phyloP scores from a whole-genome alignment of 169 alveolate species.

The Eimeria sp. region DNA sequence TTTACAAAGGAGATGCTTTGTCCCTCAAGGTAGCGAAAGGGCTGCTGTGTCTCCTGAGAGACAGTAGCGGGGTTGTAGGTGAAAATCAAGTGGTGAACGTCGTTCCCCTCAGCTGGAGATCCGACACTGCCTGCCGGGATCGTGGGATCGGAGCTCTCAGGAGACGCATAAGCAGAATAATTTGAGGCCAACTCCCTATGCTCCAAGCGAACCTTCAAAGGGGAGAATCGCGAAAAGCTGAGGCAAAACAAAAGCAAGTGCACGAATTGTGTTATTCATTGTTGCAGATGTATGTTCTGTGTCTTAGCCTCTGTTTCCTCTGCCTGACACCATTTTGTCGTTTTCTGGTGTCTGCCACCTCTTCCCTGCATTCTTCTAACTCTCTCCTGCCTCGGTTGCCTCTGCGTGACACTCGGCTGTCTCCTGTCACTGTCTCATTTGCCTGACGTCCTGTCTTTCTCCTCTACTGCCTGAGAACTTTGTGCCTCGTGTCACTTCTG shows the following conservation, averaged over 20 bases:
- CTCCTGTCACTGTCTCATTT: background rate
- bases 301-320: background rate
- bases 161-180: conserved; percentile 6
- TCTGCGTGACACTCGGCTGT: background rate
- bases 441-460: no score
- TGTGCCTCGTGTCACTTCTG: background rate
- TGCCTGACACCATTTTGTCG: background rate
- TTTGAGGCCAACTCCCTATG: conserved; percentile 33
- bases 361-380: background rate
- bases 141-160: background rate
- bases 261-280: no score
- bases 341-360: background rate
- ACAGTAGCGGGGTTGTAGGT: conserved; percentile 29
- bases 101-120: background rate
- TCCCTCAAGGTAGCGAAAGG: conserved; percentile 60
- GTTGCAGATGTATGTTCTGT: background rate
- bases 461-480: no score
- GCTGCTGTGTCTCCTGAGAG: conserved; percentile 15
- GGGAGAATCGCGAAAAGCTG: conserved; percentile 33
- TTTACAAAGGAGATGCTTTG: conserved; percentile 57
- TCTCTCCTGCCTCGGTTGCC: background rate
- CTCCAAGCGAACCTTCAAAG: conserved; percentile 50
- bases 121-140: background rate
- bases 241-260: background rate
- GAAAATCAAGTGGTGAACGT: conserved; percentile 52